Base-by-base conservation (phyloP, 2,329 filamentous ascomycete genomes). In the Bipolaris victoriae region DNA sequence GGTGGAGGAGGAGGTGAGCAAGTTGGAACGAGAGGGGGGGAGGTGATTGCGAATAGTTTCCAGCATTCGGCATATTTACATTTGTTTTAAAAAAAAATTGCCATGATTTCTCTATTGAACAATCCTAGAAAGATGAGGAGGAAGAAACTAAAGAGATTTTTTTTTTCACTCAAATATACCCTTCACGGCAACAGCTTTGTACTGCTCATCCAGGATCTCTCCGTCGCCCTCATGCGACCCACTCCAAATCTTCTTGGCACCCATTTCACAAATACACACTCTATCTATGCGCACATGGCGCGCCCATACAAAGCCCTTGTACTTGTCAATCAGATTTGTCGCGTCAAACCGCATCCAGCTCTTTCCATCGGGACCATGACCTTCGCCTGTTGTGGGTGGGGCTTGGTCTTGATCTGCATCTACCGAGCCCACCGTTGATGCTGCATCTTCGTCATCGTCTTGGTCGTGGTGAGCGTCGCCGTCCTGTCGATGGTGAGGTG, bases 221-320 rank as follows among this genome's bases (percentile, higher is more conserved):
- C 82, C 80, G 18, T 72, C 70, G 0, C 77, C 77, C 35, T 83
- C 55, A 4, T 20, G 3, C 7, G 43, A 41, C 78, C 7, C 55
- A 49, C 60, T 62, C 54, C 84, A 79, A 26, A 86, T 78, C 66
- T 84, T 87, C 80, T 88, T 90, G 9, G 92, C 92, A 0, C 93
- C 92, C 93, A 97, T 97, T 71, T 86, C 87, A 72, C 92, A 97
- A 36, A 97, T 88, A 47, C 88, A 87, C 39, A 97, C 77, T 57
- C 81, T 84, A 55, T 91, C 86, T n/a, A 97, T 72, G 15, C 80
- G 78, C 22, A 94, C 79, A 49, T 86, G 78, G 52, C 86, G 80
- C 65, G 90, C 87, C 91, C 92, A 97, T 0, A 87, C 75, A 62
- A 87, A 87, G 35, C 86, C 85, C 33, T 82, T 81, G 67, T 88